A percentile compares a stretch with the other conserved stretches of the same genome.
Conservation (phyloP, 495 filamentous ascomycete species). For the Pseudomonodictys pantanalensis region DNA sequence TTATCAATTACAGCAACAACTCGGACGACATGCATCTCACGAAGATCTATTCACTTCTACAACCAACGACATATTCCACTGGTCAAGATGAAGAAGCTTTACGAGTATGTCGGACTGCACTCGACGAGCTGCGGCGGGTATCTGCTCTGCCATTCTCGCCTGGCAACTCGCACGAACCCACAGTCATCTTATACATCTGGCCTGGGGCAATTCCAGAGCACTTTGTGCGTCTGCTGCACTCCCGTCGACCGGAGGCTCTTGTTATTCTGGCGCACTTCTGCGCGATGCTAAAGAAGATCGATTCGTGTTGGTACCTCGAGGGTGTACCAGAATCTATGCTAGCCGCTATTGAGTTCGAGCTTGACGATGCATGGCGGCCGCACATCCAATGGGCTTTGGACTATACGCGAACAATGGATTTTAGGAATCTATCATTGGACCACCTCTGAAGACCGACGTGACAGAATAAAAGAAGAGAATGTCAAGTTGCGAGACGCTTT, state of each 20-base stretch:
- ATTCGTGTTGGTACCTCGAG: neutral
- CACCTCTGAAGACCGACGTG: too few species aligned
- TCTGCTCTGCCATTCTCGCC: neutral
- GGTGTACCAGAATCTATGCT: neutral
- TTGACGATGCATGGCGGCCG: neutral
- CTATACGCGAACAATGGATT: too few species aligned
- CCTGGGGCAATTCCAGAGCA: neutral
- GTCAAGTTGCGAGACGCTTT: too few species aligned
- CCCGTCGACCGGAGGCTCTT: neutral
- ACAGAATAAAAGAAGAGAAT: too few species aligned
- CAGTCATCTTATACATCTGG: too few species aligned
- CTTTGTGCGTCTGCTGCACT: neutral
- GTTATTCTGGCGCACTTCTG: neutral
- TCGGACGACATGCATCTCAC: neutral
- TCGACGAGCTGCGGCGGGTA: neutral
- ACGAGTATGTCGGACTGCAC: neutral
- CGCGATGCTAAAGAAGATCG: neutral
- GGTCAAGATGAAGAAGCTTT: neutral
- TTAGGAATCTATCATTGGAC: too few species aligned
- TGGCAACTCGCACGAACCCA: neutral
- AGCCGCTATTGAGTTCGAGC: neutral
- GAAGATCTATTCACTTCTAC: neutral
- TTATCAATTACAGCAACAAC: neutral
- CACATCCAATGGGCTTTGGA: neutral
- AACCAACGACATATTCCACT: neutral